Evolutionary conservation across 108 stramenopile species (phyloP).

Genomic region (Pseudonitzschia multiseries): DNA sequence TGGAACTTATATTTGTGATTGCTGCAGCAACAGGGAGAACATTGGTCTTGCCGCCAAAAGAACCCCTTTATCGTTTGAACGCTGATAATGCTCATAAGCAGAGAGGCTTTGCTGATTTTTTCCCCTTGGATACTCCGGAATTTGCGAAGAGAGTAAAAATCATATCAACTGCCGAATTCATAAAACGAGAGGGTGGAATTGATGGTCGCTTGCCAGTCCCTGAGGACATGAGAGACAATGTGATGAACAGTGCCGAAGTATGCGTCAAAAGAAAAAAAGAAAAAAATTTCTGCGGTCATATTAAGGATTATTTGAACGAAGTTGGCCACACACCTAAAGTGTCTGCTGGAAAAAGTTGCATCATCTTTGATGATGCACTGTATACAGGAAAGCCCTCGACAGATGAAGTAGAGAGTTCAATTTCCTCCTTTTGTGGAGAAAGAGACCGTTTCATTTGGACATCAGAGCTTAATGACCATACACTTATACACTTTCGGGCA

Average conservation of each 20-base stretch:
- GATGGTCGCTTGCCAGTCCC: constrained; percentile 56
- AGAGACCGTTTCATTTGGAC: constrained; percentile 16
- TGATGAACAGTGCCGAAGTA: constrained; percentile 41
- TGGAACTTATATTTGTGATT: constrained; percentile 84
- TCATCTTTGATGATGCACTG: constrained; percentile 66
- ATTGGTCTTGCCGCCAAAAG: constrained; percentile 85
- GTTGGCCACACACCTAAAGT: constrained; percentile 51
- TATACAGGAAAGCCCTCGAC: constrained; percentile 34
- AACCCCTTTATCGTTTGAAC: constrained; percentile 65
- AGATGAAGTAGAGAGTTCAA: constrained; percentile 11
- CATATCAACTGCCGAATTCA: constrained; percentile 62
- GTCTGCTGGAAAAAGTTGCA: constrained; percentile 43
- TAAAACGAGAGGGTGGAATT: constrained; percentile 52
- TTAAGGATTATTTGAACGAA: constrained; percentile 49
- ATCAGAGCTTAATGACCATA: constrained; percentile 43
- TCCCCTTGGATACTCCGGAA: constrained; percentile 51
- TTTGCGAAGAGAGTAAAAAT: constrained; percentile 51
- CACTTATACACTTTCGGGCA: constrained; percentile 68
- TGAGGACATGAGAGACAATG: constrained; percentile 37
- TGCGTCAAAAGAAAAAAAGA: constrained; percentile 42
- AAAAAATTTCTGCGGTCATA: constrained; percentile 35
- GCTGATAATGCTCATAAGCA: constrained; percentile 52
- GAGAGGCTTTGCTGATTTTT: constrained; percentile 82
- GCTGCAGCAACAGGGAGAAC: constrained; percentile 85
- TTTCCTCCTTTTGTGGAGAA: constrained; percentile 34